Base-by-base conservation (phyloP, 331 rosid species). In the Rhamnella rubrinervis region DNA sequence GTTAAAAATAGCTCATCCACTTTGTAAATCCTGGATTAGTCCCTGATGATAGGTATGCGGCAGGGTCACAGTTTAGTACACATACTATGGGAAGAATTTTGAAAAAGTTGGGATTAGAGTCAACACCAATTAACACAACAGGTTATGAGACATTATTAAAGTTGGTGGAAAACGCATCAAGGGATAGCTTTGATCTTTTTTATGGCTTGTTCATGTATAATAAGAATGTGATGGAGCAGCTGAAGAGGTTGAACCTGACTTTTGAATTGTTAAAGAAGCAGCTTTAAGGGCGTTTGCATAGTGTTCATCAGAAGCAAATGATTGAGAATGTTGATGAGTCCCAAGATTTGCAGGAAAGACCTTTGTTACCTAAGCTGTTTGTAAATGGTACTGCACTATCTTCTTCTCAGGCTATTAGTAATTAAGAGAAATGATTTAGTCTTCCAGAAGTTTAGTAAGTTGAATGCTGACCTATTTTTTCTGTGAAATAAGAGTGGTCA, bases 161-260 rank as follows among this genome's bases (percentile, higher is more conserved):
- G 59, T 85, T 91, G 81, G 89, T 86, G 75, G 82, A 85, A 70
- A 91, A 88, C 76, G 86, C 97, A 39, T 79, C 87, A 26, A 91
- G 96, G 18, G 96, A 91, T 74, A 91, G 96, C 76, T 88, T 88
- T 63, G 91, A 88, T 67, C 88, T 91, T 44, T 91, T 86, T 80
- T 88, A 88, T 75, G 93, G 96, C 57, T 79, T 91, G 82, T 91
- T 88, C 85, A 72, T 91, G 91, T 91, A 83, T 76, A 91, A 91
- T 63, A 65, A 74, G 52, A 91, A 88, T 80, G 93, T 96, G 18
- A 88, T 88, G 91, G 93, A 91, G 62, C 89, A 88, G 66, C 88
- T 88, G 35, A 80, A 88, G 82, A 80, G 79, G 71, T 71, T 88
- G 65, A 89, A 86, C 76, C 59, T 75, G 75, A 89, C 88, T 58